phyloP scores from a whole-genome alignment of 2,329 filamentous ascomycete genomes.

The Pseudofabraea citricarpa region DNA sequence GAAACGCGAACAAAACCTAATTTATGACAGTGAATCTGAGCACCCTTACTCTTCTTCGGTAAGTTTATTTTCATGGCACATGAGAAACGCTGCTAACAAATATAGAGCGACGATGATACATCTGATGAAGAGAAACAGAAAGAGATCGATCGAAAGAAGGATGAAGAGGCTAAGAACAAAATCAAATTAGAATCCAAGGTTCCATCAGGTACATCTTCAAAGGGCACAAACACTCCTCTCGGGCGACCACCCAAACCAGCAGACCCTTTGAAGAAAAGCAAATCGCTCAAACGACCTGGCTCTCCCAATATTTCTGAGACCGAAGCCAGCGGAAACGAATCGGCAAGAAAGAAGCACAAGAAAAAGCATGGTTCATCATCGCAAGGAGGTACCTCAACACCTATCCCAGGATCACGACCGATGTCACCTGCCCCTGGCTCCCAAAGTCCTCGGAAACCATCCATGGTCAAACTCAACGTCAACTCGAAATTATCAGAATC shows the following conservation, averaged over 20 bases:
- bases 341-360: slow-evolving; percentile 72
- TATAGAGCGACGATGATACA: slow-evolving; percentile 46
- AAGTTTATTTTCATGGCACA: slow-evolving; percentile 19
- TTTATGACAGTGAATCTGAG: slow-evolving; percentile 71
- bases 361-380: slow-evolving; percentile 54
- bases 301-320: slow-evolving; percentile 67
- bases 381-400: slow-evolving; percentile 51
- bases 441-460: slow-evolving; percentile 23
- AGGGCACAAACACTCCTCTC: slow-evolving; percentile 65
- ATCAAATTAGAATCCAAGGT: slow-evolving; percentile 39
- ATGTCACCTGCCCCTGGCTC: slow-evolving; percentile 21
- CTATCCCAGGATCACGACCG: slow-evolving; percentile 37
- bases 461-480: slow-evolving; percentile 22
- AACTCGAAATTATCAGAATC: slow-evolving; percentile 25
- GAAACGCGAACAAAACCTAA: slow-evolving; percentile 79
- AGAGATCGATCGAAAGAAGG: slow-evolving; percentile 57
- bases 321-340: slow-evolving; percentile 89
- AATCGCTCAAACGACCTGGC: slow-evolving; percentile 74
- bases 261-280: slow-evolving; percentile 48
- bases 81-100: slow-evolving; percentile 18
- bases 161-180: slow-evolving; percentile 52
- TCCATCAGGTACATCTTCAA: slow-evolving; percentile 51
- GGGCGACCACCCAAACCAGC: slow-evolving; percentile 47
- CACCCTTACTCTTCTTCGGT: slow-evolving; percentile 54
- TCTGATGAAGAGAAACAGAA: slow-evolving; percentile 54